Base-by-base conservation (phyloP, 345 rosid genomes). In the Kernera saxatilis region DNA sequence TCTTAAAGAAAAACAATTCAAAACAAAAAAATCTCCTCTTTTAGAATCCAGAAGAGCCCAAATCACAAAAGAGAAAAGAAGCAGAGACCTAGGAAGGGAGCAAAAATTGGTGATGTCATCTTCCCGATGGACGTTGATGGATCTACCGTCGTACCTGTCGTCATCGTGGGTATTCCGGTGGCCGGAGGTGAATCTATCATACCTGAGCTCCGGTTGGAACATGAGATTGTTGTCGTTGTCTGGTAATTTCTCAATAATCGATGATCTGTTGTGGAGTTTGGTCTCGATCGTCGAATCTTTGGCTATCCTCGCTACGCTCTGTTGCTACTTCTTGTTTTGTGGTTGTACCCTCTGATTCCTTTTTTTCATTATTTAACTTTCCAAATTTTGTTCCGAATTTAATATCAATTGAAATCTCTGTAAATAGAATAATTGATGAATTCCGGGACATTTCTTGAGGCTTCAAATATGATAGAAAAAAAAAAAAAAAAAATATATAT, bases 241-340 rank as follows among this genome's bases (percentile, higher is more conserved):
- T 17, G 72, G 49, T 68, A 83, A 82, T 11, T 78, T 92, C 48
- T 84, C 86, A 2, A 64, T 91, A 11, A 46, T 92, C 4, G 94
- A 92, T 67, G 89, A 92, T 27, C 72, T 87, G 26, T 49, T 89
- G 70, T 92, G 98, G 96, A 77, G 75, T 40, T 68, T 87, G 12
- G 75, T 86, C 23, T 82, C 85, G 6, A 81, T 83, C 36, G 19
- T 92, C 22, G 98, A 92, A 70, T 86, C 98, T 8, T 67, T 92
- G 18, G 90, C 85, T 60, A 77, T 92, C 36, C 84, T 58, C 15
- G 53, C 90, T n/a, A 87, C 86, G 83, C 81, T 92, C 44, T 89
- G 96, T 58, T 92, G 74, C 81, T 92, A 83, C 88, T 85, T 87
- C 66, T 33, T 89, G 21, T 89, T 84, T 71, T 92, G 98, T 60